These are phyloP conservation scores for Fusarium fracticaudum DNA, from an alignment of 2,329 filamentous ascomycete species.

Conservation along the genomic window DNA sequence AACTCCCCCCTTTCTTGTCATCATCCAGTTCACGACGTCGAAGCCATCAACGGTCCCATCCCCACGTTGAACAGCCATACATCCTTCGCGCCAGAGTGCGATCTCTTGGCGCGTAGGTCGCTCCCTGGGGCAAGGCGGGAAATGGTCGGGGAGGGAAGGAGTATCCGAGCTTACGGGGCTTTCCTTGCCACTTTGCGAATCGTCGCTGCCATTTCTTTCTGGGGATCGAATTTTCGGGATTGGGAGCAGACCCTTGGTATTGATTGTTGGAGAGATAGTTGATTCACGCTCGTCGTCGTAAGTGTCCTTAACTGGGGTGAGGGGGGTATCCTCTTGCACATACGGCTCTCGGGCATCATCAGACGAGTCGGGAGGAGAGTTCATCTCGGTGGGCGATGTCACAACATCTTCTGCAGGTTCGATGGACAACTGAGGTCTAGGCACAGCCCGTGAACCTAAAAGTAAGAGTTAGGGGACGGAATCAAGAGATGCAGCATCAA, in stretches of 20 bases:
- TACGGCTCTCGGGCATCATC: neutral
- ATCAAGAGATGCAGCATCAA: neutral
- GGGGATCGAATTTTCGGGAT: neutral
- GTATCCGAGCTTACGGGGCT: neutral
- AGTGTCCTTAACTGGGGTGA: neutral
- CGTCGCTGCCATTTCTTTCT: slow-evolving; percentile 14
- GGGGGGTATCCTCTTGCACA: neutral
- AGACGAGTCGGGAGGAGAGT: neutral
- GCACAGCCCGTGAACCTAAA: neutral
- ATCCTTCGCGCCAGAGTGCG: slow-evolving; percentile 34
- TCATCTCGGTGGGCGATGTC: neutral
- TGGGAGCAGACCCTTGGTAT: neutral
- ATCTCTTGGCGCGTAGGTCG: slow-evolving; percentile 1
- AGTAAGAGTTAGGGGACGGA: neutral
- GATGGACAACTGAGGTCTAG: neutral
- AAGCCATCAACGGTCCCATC: slow-evolving; percentile 26
- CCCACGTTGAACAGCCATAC: slow-evolving; percentile 13
- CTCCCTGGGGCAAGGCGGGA: slow-evolving; percentile 22
- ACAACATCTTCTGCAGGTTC: neutral
- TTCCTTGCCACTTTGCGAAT: neutral
- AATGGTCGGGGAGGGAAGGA: slow-evolving; percentile 7
- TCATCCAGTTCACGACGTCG: slow-evolving; percentile 34
- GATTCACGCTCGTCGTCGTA: neutral
- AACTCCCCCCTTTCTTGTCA: slow-evolving; percentile 36
- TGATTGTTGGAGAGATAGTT: neutral